phyloP scores from a whole-genome alignment of 2,329 filamentous ascomycete species.

The Fusarium sp. region DNA sequence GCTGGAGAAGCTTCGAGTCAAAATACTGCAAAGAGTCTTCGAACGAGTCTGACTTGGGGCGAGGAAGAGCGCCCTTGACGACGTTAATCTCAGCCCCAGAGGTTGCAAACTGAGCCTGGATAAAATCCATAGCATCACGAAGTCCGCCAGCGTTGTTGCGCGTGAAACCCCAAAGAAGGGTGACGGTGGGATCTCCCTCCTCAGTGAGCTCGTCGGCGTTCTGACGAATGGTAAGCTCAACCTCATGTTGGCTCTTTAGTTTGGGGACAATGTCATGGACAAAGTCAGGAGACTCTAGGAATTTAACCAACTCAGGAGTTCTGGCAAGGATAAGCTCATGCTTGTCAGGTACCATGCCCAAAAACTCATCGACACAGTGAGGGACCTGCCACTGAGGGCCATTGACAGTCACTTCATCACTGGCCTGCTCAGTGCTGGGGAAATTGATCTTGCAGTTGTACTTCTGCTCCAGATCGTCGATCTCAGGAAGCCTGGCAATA shows the following conservation, averaged over 20 bases:
- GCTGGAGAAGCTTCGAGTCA: constrained; percentile 94
- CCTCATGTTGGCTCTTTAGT: constrained; percentile 90
- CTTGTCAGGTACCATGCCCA: constrained; percentile 97
- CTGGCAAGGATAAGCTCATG: constrained; percentile 89
- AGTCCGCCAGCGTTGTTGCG: constrained; percentile 96
- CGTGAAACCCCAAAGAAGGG: constrained; percentile 83
- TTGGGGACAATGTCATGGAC: constrained; percentile 81
- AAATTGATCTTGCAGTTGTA: constrained; percentile 99
- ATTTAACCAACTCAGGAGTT: constrained; percentile 78
- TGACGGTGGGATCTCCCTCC: constrained; percentile 65
- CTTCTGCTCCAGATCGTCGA: constrained; percentile 96
- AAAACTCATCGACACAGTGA: constrained; percentile 92
- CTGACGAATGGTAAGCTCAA: constrained; percentile 80
- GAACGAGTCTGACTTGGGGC: constrained; percentile 98
- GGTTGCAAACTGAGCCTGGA: constrained; percentile 85
- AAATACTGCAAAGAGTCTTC: constrained; percentile 97
- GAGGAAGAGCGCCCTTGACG: constrained; percentile 92
- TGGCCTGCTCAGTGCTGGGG: constrained; percentile 95
- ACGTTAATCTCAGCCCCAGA: constrained; percentile 88
- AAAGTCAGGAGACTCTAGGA: constrained; percentile 84
- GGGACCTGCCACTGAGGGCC: constrained; percentile 98
- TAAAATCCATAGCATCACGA: constrained; percentile 94
- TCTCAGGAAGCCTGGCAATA: constrained; percentile 84
- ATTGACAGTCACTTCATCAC: constrained; percentile 93
- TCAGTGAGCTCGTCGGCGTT: constrained; percentile 67